phyloP scores from a whole-genome alignment of 345 rosid genomes.

The Trapa incisa region DNA sequence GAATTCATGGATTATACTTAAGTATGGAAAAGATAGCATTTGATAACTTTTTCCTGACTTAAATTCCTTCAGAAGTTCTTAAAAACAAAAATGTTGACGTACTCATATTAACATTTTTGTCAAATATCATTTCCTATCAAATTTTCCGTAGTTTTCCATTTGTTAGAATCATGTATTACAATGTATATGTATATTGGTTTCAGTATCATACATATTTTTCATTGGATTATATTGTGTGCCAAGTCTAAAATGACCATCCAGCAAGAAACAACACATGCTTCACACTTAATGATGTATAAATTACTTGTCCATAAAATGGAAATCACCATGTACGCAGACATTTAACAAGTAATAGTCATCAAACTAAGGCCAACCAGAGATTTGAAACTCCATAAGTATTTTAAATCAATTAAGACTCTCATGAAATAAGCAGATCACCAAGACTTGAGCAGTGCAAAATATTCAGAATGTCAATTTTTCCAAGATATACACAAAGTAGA shows the following conservation, averaged over 20 bases:
- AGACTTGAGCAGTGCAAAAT: neutral
- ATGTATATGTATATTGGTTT: too few species aligned
- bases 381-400: neutral
- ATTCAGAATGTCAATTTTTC: neutral
- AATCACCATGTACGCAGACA: neutral
- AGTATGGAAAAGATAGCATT: neutral
- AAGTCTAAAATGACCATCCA: neutral
- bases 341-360: neutral
- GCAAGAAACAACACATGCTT: neutral
- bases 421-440: neutral
- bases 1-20: neutral
- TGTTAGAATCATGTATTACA: neutral
- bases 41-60: neutral
- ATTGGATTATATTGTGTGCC: neutral
- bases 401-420: neutral
- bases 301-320: neutral
- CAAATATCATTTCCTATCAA: neutral
- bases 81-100: neutral
- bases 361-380: neutral
- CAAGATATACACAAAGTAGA: neutral
- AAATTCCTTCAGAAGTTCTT: neutral
- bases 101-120: neutral
- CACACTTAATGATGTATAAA: neutral
- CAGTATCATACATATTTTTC: too few species aligned
- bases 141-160: neutral